These are phyloP conservation scores for Candida germanica DNA, from an alignment of 805 yeast genomes.

Conservation along the genomic window DNA sequence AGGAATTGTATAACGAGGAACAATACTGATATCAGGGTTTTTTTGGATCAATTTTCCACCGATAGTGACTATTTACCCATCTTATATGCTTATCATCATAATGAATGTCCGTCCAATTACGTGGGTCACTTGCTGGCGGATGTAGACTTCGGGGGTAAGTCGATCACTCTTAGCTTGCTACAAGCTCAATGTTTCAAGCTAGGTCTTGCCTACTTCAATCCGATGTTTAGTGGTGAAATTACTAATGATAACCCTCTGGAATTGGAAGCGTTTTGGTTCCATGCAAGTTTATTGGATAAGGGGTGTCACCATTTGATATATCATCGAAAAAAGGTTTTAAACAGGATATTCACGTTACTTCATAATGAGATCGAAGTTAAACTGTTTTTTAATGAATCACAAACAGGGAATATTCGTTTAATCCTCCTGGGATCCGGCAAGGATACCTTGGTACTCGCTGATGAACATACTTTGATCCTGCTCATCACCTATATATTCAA, in stretches of 20 bases:
- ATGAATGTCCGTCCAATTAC: background rate
- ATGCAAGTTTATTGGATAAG: conserved; percentile 17
- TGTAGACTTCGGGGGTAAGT: conserved; percentile 4
- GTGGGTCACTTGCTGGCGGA: background rate
- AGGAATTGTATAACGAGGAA: conserved; percentile 1
- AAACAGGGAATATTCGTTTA: background rate
- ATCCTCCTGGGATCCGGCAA: conserved; percentile 12
- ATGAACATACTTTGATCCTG: conserved; percentile 1
- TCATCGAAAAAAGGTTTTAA: conserved; percentile 3
- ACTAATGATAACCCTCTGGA: conserved; percentile 2
- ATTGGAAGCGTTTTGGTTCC: conserved; percentile 19
- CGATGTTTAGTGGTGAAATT: conserved; percentile 1
- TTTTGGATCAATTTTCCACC: conserved; percentile 10
- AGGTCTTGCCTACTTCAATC: conserved; percentile 12
- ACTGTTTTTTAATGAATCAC: conserved; percentile 6
- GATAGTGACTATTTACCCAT: conserved; percentile 17
- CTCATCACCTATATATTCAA: conserved; percentile 6
- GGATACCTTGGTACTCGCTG: conserved; percentile 6
- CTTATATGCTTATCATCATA: conserved; percentile 7
- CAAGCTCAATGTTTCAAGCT: conserved; percentile 15
- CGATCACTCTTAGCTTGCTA: conserved; percentile 15
- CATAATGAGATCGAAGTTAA: conserved; percentile 7
- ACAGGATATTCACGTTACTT: conserved; percentile 3
- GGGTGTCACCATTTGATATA: conserved; percentile 10
- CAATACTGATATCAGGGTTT: conserved; percentile 8